Base-by-base conservation (phyloP, 2,329 filamentous ascomycete species). In the Colletotrichum cereale region DNA sequence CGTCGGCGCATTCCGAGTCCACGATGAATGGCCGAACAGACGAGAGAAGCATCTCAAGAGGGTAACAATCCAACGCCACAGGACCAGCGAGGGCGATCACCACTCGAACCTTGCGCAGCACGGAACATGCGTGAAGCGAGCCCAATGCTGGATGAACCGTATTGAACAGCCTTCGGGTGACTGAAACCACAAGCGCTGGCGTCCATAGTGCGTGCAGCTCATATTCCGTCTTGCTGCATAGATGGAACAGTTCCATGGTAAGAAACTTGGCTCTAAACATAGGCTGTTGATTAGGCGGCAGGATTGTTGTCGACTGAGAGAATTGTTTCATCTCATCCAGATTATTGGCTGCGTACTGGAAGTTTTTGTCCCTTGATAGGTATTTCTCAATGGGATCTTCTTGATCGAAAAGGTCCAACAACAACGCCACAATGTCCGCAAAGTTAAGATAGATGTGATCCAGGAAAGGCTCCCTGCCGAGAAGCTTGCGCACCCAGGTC, bases 21-120 rank as follows among this genome's bases (percentile, higher is more conserved):
- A 92, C 91, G 7, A 98, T 84, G 75, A 95, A 97, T 0, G 91
- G 90, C 12, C 92, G 88, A 26, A 97, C 85, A 1, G 93, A 92
- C 76, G 95, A 93, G 2, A 99, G 86, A 0, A 97, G 86, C 93
- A 98, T 96, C 80, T 99, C 94, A 18, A 98, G 80, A 14, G 94
- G 93, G 78, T 98, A 98, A 0, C 92, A 93, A 50, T 89, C 84
- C 31, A 92, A 85, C n/a, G 93, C 93, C 62, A 91, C 86, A 0
- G 89, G 80, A 0, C 94, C 95, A 34, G 94, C 92, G 56, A 98
- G 84, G 71, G 90, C 92, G 34, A 98, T 87, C 21, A 98, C 82
- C 11, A 98, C 88, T 42, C 95, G 89, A 57, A 98, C 87, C 78
- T 97, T 97, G 48, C 95, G 91, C 62, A 99, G 87, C 4, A 97